Conservation (phyloP, 805 yeast species). For the Candida bentonensis region DNA sequence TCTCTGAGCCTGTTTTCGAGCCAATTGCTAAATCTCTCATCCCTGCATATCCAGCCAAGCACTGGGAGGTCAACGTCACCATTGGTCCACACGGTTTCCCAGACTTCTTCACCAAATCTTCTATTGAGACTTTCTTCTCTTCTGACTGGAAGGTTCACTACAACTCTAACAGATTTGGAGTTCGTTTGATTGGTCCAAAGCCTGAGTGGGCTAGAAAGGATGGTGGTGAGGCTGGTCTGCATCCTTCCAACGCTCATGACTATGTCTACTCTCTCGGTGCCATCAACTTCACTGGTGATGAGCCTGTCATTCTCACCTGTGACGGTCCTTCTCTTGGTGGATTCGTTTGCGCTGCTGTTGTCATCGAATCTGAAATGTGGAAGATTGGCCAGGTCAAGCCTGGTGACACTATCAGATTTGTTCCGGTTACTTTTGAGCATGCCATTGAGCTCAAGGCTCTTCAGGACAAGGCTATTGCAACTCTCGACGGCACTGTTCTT, state of each 20-base stretch:
- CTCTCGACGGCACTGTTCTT: slow-evolving; percentile 46
- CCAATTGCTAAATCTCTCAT: slow-evolving; percentile 39
- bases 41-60: slow-evolving; percentile 38
- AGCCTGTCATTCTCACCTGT: slow-evolving; percentile 90
- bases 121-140: slow-evolving; percentile 59
- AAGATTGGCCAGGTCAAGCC: slow-evolving; percentile 96
- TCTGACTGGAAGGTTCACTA: slow-evolving; percentile 90
- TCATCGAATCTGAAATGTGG: slow-evolving; percentile 94
- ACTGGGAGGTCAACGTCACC: slow-evolving; percentile 84
- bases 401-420: slow-evolving; percentile 72
- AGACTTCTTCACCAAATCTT: slow-evolving; percentile 72
- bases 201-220: slow-evolving; percentile 93
- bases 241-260: slow-evolving; percentile 97
- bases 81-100: slow-evolving; percentile 98
- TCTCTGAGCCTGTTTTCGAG: slow-evolving; percentile 36
- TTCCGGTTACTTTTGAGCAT: slow-evolving; percentile 54
- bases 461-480: slow-evolving; percentile 39
- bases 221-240: slow-evolving; percentile 97
- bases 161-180: slow-evolving; percentile 94
- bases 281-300: slow-evolving; percentile 95
- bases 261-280: slow-evolving; percentile 95
- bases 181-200: slow-evolving; percentile 85
- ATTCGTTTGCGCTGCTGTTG: slow-evolving; percentile 92
- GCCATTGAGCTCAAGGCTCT: slow-evolving; percentile 50
- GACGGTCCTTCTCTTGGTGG: slow-evolving; percentile 98